These are phyloP conservation scores for Globisporangium paroecandrum DNA, from an alignment of 352 stramenopile species.

Conservation along the genomic window DNA sequence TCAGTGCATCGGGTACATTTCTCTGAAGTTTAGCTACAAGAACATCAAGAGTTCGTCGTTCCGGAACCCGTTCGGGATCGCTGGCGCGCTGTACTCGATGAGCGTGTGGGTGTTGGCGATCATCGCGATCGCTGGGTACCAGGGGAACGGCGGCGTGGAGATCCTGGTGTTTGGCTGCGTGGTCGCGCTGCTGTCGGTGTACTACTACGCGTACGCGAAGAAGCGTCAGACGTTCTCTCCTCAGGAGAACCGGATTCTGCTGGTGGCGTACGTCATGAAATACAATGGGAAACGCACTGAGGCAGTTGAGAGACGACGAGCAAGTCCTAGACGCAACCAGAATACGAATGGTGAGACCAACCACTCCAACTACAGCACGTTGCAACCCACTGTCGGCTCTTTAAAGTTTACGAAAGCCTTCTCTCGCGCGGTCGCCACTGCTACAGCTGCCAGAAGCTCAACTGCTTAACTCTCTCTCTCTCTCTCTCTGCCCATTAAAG, in stretches of 20 bases:
- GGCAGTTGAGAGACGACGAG: too few species aligned
- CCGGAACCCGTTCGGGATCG: conserved; percentile 17
- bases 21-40: conserved; percentile 17
- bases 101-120: conserved; percentile 12
- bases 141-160: conserved; percentile 14
- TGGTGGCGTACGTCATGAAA: conserved; percentile 28
- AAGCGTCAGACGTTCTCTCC: conserved; percentile 23
- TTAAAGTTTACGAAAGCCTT: too few species aligned
- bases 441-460: too few species aligned
- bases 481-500: too few species aligned
- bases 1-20: conserved; percentile 29
- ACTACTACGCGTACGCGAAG: conserved; percentile 19
- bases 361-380: too few species aligned
- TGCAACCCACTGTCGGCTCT: too few species aligned
- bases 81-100: conserved; percentile 23
- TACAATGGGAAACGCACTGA: conserved; percentile 7
- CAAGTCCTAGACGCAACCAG: too few species aligned
- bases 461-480: too few species aligned
- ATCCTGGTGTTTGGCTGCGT: neutral
- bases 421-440: too few species aligned
- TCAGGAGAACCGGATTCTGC: conserved; percentile 23
- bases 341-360: too few species aligned
- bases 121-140: conserved; percentile 13
- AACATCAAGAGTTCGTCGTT: conserved; percentile 28
- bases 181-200: conserved; percentile 10